Base-by-base conservation (phyloP, 805 yeast genomes). In the Jamesozyma spencerorum region DNA sequence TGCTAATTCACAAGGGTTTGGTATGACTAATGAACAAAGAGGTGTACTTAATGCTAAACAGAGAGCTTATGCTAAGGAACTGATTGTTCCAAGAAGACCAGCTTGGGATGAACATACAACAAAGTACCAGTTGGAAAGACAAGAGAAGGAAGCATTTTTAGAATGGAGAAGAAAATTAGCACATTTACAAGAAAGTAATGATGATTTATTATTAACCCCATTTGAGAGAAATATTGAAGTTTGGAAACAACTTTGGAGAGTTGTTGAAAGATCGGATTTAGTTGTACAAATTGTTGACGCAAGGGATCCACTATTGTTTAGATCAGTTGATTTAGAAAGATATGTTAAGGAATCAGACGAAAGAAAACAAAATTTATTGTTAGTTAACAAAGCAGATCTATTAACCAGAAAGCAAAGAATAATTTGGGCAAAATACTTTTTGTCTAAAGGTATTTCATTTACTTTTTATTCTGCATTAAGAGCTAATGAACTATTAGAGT, bases 241-340 rank as follows among this genome's bases (percentile, higher is more conserved):
- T 43, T 92, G 98, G 98, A 79, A 92, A 58, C 98, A 92, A 65
- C 69, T 92, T 49, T 92, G 98, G 98, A 76, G 98, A 65, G 98
- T 92, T 34, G 84, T 87, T 18, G 98, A 92, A 63, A 77, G 97
- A 57, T 85, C 92, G 18, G 96, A 90, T 62, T 70, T 92, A 53
- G 77, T 92, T 31, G 97, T 92, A 5, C 98, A 92, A 61, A 92
- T 92, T 67, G 97, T 92, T 22, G 98, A 92, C 66, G 97, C 97
- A 11, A 75, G 98, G 64, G 87, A 85, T 58, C 98, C 98, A 4
- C 65, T 88, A 43, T 69, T 86, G 45, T 92, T 86, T 68, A 74
- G 97, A 58, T 87, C 96, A 1, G 75, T 75, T 19, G 97, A 92
- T 65, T 71, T 85, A 56, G 97, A 85, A 49, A 70, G 64, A 18